Evolutionary conservation across 441 rosid genomes (phyloP).

Genomic region (Jatropha multifida): DNA sequence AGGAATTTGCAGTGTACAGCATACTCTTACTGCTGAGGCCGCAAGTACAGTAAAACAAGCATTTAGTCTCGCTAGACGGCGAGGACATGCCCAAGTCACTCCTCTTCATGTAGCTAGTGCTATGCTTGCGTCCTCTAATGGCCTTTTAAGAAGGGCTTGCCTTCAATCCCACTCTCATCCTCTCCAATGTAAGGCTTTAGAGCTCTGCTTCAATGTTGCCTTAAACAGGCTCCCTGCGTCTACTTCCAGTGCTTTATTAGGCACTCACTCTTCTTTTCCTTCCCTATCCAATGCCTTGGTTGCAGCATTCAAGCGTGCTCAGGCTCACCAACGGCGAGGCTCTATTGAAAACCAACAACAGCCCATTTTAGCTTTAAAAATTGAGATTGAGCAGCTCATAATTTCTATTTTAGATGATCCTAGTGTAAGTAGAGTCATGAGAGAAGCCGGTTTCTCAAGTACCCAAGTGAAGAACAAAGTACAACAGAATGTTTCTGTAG

Average conservation of each 20-base stretch:
- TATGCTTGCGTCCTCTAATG: conserved; percentile 54
- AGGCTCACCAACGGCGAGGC: conserved; percentile 78
- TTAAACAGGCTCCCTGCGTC: conserved; percentile 72
- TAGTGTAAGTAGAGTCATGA: conserved; percentile 78
- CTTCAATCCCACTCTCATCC: conserved; percentile 73
- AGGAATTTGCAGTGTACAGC: conserved; percentile 57
- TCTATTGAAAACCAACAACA: conserved; percentile 75
- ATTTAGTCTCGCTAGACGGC: conserved; percentile 49
- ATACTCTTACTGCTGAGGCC: conserved; percentile 59
- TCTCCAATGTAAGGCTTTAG: conserved; percentile 69
- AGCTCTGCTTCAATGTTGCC: conserved; percentile 76
- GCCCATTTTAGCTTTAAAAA: conserved; percentile 66
- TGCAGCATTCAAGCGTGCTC: conserved; percentile 77
- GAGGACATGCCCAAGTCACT: conserved; percentile 81
- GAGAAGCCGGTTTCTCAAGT: conserved; percentile 80
- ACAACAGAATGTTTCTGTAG: conserved; percentile 56
- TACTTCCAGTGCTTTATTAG: conserved; percentile 45
- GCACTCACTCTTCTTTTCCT: conserved; percentile 45
- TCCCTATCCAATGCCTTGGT: conserved; percentile 71
- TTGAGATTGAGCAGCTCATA: conserved; percentile 63
- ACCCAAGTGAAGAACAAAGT: conserved; percentile 56
- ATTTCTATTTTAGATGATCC: conserved; percentile 72
- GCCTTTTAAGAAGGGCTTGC: conserved; percentile 66
- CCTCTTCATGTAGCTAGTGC: conserved; percentile 77
- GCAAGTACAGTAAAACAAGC: conserved; percentile 55